phyloP scores from a whole-genome alignment of 805 yeast species.

The Pichia sporocuriosa region DNA sequence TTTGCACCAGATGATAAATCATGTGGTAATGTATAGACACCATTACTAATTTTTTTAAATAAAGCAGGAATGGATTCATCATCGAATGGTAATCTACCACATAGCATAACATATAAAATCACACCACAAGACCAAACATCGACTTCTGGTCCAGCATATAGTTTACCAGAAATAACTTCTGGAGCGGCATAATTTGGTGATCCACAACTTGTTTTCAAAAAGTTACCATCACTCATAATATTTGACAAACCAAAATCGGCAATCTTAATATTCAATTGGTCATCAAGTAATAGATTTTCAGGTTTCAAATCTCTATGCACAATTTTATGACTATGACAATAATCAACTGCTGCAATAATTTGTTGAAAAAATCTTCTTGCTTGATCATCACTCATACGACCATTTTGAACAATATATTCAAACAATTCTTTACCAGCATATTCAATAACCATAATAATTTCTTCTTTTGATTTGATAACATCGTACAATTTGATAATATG shows the following conservation, averaged over 20 bases:
- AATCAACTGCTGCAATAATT: constrained; percentile 92
- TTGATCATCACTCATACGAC: constrained; percentile 85
- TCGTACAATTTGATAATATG: constrained; percentile 94
- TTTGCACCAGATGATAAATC: constrained; percentile 83
- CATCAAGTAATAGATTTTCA: constrained; percentile 84
- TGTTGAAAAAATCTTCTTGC: constrained; percentile 94
- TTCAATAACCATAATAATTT: constrained; percentile 95
- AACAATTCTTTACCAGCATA: constrained; percentile 94
- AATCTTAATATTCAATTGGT: constrained; percentile 83
- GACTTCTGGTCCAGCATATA: constrained; percentile 97
- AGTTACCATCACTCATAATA: constrained; percentile 96
- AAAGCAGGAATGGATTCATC: constrained; percentile 93
- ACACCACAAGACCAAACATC: constrained; percentile 99
- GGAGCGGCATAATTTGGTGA: constrained; percentile 98
- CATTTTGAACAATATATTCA: constrained; percentile 91
- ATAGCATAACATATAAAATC: constrained; percentile 87
- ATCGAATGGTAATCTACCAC: constrained; percentile 93
- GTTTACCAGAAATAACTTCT: constrained; percentile 88
- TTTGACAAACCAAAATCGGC: constrained; percentile 94
- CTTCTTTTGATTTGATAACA: constrained; percentile 91
- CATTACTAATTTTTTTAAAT: constrained; percentile 86
- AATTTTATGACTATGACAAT: constrained; percentile 93
- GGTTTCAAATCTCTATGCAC: constrained; percentile 97
- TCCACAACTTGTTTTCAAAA: constrained; percentile 90
- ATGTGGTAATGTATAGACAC: constrained; percentile 86